A percentile compares a stretch with the other conserved stretches of the same genome.
Evolutionary conservation across 208 protist species (phyloP).

Genomic region (Leptomonas pyrrhocoris): DNA sequence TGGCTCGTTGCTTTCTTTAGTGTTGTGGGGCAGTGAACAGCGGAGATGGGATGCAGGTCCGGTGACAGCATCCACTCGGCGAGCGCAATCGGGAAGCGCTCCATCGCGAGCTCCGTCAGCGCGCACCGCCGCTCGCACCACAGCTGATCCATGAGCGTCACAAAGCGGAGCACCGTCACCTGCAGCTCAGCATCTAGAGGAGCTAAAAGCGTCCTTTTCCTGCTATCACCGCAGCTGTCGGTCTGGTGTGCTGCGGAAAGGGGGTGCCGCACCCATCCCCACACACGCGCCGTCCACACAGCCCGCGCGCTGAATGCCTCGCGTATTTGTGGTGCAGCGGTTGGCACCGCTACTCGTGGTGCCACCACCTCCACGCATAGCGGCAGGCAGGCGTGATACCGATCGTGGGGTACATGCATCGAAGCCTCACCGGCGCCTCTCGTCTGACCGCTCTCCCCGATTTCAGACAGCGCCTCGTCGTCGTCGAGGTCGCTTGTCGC

Average conservation of each 20-base stretch:
- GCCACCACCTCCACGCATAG: constrained; percentile 20
- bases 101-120: constrained; percentile 22
- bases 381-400: constrained; percentile 5
- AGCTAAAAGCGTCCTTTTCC: not conserved
- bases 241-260: not conserved
- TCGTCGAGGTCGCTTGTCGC: not conserved
- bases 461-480: not conserved
- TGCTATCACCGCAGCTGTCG: not conserved
- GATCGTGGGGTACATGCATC: not conserved
- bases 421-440: not conserved
- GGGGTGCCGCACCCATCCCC: not conserved
- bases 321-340: too few relatives aligned
- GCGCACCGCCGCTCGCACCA: constrained; percentile 12
- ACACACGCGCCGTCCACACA: not conserved
- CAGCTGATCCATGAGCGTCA: constrained; percentile 10
- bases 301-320: not conserved
- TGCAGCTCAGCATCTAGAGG: not conserved
- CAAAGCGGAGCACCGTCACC: constrained; percentile 1
- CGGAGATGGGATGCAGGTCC: not conserved
- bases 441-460: not conserved
- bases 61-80: constrained; percentile 20
- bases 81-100: constrained; percentile 8
- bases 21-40: too few relatives aligned
- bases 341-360: not conserved
- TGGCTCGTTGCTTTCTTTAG: too few relatives aligned